phyloP scores from a whole-genome alignment of 805 yeast species.

The Saturnispora sekii region DNA sequence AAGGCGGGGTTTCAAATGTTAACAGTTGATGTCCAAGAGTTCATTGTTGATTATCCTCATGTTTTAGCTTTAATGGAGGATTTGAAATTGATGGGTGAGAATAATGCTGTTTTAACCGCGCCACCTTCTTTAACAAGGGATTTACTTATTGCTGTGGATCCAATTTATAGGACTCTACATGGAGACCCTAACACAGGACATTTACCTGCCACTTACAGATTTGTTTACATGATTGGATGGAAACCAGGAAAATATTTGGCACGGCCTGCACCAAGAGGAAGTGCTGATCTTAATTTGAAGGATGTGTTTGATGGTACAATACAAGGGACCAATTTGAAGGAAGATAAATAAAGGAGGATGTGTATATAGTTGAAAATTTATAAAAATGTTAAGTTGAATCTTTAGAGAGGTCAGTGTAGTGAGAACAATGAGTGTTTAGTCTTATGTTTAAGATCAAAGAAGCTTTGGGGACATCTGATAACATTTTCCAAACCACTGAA shows the following conservation, averaged over 20 bases:
- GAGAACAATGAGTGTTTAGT: too few relatives aligned
- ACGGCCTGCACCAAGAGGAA: slow-evolving; percentile 62
- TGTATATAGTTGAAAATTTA: not conserved
- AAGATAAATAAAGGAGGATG: slow-evolving; percentile 9
- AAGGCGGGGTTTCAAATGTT: slow-evolving; percentile 71
- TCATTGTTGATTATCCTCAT: slow-evolving; percentile 71
- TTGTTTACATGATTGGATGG: slow-evolving; percentile 86
- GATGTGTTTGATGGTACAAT: slow-evolving; percentile 36
- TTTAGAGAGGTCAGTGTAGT: too few relatives aligned
- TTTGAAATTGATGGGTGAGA: slow-evolving; percentile 76
- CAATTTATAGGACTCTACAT: slow-evolving; percentile 62
- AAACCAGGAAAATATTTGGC: slow-evolving; percentile 63
- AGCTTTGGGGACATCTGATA: too few relatives aligned
- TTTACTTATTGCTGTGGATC: slow-evolving; percentile 63
- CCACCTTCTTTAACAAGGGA: slow-evolving; percentile 45
- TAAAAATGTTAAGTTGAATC: not conserved
- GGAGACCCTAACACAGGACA: slow-evolving; percentile 44
- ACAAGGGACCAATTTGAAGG: slow-evolving; percentile 11
- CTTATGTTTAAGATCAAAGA: too few relatives aligned
- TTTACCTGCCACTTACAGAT: slow-evolving; percentile 72
- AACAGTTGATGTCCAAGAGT: slow-evolving; percentile 78
- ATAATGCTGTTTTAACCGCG: slow-evolving; percentile 41
- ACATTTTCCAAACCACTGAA: too few relatives aligned
- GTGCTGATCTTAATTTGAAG: slow-evolving; percentile 58
- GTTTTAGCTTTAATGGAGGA: slow-evolving; percentile 58